Evolutionary conservation across 768 basidiomycete genomes (phyloP).

Genomic region (Termitomyces sp.): DNA sequence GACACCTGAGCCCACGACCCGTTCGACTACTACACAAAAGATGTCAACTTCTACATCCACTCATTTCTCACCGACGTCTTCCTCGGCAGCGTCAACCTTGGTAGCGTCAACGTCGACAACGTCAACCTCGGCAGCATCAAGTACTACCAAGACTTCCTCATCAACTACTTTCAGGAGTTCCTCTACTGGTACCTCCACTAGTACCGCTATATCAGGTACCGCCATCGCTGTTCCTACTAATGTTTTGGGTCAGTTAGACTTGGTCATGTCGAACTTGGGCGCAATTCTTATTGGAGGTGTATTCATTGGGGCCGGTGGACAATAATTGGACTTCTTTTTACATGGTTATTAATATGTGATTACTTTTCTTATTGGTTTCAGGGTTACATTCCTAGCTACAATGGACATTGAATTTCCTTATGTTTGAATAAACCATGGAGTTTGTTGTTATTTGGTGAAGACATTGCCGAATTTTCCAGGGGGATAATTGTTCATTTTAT

Average conservation of each 20-base stretch:
- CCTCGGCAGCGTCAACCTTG: background rate
- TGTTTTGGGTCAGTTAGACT: slow-evolving; percentile 10
- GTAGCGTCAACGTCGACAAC: no score
- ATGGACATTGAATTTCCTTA: background rate
- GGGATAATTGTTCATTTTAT: background rate
- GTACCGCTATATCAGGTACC: slow-evolving; percentile 7
- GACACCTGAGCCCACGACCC: slow-evolving; percentile 8
- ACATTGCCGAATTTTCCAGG: background rate
- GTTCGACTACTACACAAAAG: slow-evolving; percentile 8
- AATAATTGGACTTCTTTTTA: slow-evolving; percentile 1
- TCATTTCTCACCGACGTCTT: slow-evolving; percentile 3
- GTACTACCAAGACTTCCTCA: slow-evolving; percentile 2
- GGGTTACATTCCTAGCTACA: background rate
- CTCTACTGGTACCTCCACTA: background rate
- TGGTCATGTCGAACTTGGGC: slow-evolving; percentile 10
- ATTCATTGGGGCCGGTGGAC: slow-evolving; percentile 1
- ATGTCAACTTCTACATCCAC: slow-evolving; percentile 9
- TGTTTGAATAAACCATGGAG: background rate
- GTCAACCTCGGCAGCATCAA: background rate
- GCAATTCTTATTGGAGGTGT: slow-evolving; percentile 10
- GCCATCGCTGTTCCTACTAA: slow-evolving; percentile 8
- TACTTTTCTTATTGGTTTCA: background rate
- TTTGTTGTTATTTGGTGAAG: slow-evolving; percentile 10
- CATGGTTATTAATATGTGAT: background rate
- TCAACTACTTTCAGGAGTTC: background rate